Percentiles rank a stretch among this genome's conserved stretches.
These are phyloP conservation scores for Epichloe sylvatica DNA, from an alignment of 2,329 filamentous ascomycete species.

Conservation along the genomic window DNA sequence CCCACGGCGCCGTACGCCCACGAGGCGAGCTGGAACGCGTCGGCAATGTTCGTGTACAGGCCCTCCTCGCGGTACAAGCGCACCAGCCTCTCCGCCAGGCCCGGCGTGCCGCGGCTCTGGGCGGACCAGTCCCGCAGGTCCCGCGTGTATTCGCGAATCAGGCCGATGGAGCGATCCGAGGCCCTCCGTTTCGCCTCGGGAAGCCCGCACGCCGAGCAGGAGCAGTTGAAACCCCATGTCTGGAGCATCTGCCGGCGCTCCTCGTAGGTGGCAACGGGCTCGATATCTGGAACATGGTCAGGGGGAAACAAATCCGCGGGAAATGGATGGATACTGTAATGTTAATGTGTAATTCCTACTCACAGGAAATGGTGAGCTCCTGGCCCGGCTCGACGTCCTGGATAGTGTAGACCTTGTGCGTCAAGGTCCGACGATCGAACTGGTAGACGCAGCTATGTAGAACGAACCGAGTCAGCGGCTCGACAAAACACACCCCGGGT, in stretches of 20 bases:
- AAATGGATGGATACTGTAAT: no score
- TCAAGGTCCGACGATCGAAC: neutral
- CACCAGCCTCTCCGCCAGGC: neutral
- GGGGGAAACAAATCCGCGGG: no score
- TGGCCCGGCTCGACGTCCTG: neutral
- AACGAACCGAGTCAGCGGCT: no score
- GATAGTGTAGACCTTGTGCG: neutral
- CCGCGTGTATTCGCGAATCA: neutral
- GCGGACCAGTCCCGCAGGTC: neutral
- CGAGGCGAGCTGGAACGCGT: neutral
- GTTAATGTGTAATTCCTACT: neutral
- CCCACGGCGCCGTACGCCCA: neutral
- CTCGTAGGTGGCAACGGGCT: neutral
- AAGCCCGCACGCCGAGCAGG: neutral
- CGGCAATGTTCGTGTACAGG: neutral
- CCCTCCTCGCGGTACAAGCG: neutral
- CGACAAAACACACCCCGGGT: no score
- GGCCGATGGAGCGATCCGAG: neutral
- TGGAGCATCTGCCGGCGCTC: neutral
- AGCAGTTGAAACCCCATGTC: neutral
- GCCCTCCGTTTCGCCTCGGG: neutral
- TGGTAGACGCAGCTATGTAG: neutral
- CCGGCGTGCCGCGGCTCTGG: neutral
- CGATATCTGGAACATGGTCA: neutral
- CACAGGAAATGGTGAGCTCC: neutral